These are phyloP conservation scores for Phytopythium aichiense DNA, from an alignment of 352 stramenopile species.

Conservation along the genomic window DNA sequence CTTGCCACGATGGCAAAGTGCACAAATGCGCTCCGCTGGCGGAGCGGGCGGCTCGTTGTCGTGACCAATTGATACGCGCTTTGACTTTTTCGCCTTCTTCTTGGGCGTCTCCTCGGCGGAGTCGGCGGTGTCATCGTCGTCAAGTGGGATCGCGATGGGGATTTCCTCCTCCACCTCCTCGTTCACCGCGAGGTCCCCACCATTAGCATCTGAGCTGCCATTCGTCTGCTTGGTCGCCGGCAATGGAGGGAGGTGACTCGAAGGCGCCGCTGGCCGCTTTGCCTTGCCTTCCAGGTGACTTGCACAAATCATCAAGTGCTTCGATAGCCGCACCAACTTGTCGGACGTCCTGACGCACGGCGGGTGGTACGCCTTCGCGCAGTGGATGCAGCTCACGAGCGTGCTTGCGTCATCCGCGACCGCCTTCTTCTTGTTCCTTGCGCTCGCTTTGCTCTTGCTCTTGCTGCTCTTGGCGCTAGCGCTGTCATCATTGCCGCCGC, in stretches of 20 bases:
- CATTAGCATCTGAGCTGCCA: neutral
- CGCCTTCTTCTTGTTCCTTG: slow-evolving; percentile 42
- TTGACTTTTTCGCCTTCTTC: slow-evolving; percentile 21
- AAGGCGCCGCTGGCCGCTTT: slow-evolving; percentile 5
- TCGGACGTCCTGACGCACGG: slow-evolving; percentile 71
- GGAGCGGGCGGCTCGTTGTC: slow-evolving; percentile 1
- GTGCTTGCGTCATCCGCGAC: slow-evolving; percentile 20
- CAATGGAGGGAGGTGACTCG: slow-evolving; percentile 1
- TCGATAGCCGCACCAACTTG: slow-evolving; percentile 81
- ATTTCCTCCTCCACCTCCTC: slow-evolving; percentile 9
- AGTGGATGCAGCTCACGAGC: slow-evolving; percentile 87
- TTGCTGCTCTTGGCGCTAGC: slow-evolving; percentile 11
- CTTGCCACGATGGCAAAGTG: slow-evolving; percentile 54
- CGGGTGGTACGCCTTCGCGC: slow-evolving; percentile 74
- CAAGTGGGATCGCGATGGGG: slow-evolving; percentile 21
- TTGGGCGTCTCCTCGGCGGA: neutral
- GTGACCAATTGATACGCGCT: slow-evolving; percentile 11
- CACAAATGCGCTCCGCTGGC: slow-evolving; percentile 40
- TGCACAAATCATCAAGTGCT: slow-evolving; percentile 86
- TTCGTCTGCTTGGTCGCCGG: neutral
- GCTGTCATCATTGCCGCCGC: slow-evolving; percentile 22
- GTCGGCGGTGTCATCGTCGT: slow-evolving; percentile 25
- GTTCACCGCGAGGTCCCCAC: neutral
- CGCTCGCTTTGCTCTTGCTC: neutral
- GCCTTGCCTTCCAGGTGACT: slow-evolving; percentile 66